phyloP scores from a whole-genome alignment of 129 eudicot species.

The Escallonia rubra region DNA sequence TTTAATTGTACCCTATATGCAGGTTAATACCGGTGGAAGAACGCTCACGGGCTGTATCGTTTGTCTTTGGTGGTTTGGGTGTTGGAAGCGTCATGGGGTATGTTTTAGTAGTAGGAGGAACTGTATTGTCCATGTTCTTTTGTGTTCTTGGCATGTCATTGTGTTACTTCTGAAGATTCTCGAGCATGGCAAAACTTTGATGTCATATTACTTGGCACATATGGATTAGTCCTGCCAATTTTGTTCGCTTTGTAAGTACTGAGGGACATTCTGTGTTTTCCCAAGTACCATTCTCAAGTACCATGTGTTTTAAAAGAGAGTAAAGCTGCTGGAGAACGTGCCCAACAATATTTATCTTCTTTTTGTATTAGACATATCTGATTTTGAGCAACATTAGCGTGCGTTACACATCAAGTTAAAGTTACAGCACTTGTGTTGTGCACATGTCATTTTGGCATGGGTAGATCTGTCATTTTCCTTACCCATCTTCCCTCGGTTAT shows the following conservation, averaged over 20 bases:
- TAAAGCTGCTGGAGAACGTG: background rate
- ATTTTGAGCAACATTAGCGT: constrained; percentile 13
- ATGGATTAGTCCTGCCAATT: no score
- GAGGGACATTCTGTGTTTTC: background rate
- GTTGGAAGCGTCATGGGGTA: constrained; percentile 97
- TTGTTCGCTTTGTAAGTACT: no score
- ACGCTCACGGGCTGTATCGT: constrained; percentile 93
- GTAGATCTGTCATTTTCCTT: no score
- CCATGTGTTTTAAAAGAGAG: background rate
- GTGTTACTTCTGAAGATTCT: no score
- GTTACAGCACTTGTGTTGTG: no score
- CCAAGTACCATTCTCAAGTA: no score
- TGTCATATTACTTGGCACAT: no score
- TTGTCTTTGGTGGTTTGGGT: constrained; percentile 97
- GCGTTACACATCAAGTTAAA: no score
- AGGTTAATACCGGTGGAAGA: constrained; percentile 90
- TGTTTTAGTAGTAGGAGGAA: constrained; percentile 15
- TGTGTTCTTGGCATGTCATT: background rate
- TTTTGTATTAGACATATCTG: background rate
- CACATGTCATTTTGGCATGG: no score
- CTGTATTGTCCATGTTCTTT: background rate
- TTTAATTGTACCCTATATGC: constrained; percentile 17
- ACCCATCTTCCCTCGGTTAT: no score
- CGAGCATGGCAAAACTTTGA: no score
- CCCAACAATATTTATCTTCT: background rate